Conservation (phyloP, 768 basidiomycete genomes). For the Kwoniella pini region DNA sequence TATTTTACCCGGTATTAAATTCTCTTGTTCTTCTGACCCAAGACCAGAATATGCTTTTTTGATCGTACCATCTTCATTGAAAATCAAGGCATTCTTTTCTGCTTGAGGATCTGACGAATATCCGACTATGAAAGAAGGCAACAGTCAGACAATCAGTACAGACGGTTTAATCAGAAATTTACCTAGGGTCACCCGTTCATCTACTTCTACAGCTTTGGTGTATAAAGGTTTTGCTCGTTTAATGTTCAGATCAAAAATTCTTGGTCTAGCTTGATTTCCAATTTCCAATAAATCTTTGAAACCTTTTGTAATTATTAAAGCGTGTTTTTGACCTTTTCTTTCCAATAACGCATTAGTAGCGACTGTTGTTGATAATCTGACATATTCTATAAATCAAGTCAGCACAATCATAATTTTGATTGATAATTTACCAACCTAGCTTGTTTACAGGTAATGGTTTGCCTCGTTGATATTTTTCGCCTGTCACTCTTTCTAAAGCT, state of each 20-base stretch:
- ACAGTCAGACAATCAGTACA: neutral
- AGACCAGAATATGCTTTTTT: constrained; percentile 70
- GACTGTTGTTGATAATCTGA: constrained; percentile 88
- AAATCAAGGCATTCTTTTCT: constrained; percentile 73
- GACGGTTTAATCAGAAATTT: neutral
- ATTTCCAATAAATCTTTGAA: constrained; percentile 77
- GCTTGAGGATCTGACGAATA: constrained; percentile 86
- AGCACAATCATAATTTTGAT: neutral
- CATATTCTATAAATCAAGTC: constrained; percentile 65
- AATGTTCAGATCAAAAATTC: constrained; percentile 93
- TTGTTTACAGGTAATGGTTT: constrained; percentile 59
- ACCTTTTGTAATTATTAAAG: constrained; percentile 73
- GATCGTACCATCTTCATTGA: constrained; percentile 70
- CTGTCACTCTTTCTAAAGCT: constrained; percentile 74
- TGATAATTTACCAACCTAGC: constrained; percentile 36
- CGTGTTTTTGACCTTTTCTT: constrained; percentile 88
- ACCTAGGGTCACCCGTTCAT: constrained; percentile 84
- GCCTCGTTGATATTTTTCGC: constrained; percentile 68
- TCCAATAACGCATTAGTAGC: constrained; percentile 95
- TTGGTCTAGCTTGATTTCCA: constrained; percentile 90
- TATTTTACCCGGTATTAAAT: constrained; percentile 58
- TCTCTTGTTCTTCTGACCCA: constrained; percentile 65
- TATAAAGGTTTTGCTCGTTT: constrained; percentile 65
- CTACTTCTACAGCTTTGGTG: constrained; percentile 66
- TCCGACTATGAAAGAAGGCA: constrained; percentile 60